Conservation (phyloP, 2,329 filamentous ascomycete genomes). For the Diplodia seriata region DNA sequence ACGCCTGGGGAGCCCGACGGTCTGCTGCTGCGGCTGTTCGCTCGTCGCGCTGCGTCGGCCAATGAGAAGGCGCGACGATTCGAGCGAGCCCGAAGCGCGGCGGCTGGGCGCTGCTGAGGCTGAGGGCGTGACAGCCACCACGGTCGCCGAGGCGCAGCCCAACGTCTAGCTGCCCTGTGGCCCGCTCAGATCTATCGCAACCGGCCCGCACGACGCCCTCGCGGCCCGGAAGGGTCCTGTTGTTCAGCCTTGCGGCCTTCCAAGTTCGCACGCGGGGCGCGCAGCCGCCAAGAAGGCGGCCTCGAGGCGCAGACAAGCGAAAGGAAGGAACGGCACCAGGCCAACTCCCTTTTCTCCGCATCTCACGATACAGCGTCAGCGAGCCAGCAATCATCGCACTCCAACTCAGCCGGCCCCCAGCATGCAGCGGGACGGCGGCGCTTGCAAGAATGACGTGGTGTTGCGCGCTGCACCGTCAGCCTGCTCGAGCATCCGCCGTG, state of each 20-base stretch:
- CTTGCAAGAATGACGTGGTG: constrained; percentile 19
- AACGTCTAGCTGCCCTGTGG: neutral
- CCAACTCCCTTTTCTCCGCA: neutral
- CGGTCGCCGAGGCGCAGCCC: constrained; percentile 8
- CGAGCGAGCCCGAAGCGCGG: constrained; percentile 15
- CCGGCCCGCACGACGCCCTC: constrained; percentile 1
- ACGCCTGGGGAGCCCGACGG: constrained; percentile 20
- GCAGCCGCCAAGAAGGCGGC: constrained; percentile 13
- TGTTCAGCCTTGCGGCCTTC: constrained; percentile 21
- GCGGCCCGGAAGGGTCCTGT: neutral
- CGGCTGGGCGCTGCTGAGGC: constrained; percentile 24
- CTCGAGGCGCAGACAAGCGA: constrained; percentile 1
- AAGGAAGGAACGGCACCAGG: neutral
- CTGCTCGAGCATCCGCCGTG: constrained; percentile 4
- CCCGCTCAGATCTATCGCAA: constrained; percentile 7
- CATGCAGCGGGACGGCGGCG: neutral
- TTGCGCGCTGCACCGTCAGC: constrained; percentile 21
- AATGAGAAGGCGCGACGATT: constrained; percentile 17
- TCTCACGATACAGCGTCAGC: neutral
- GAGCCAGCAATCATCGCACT: neutral
- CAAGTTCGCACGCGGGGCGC: constrained; percentile 1
- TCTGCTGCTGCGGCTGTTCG: constrained; percentile 18
- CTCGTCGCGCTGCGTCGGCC: neutral
- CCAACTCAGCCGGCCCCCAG: neutral
- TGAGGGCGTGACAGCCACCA: constrained; percentile 20